Percentiles rank a stretch among this genome's conserved stretches.
phyloP scores from a whole-genome alignment of 2,329 filamentous ascomycete species.

The Penicillium corylophilum region DNA sequence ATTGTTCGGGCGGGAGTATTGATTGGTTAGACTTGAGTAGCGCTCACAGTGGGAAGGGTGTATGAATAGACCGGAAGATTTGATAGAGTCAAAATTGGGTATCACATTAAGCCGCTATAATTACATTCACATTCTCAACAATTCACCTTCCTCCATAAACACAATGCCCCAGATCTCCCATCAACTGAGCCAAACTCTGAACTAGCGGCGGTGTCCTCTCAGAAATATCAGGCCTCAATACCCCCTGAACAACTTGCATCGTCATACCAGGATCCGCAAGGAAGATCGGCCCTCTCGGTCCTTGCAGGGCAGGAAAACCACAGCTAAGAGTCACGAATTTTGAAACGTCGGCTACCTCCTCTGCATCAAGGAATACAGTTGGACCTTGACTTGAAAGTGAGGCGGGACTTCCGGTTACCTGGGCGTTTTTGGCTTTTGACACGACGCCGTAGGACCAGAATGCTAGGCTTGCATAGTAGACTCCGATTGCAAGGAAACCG shows the following conservation, averaged over 20 bases:
- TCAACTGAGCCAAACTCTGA: conserved; percentile 64
- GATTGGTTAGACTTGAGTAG: too few relatives aligned
- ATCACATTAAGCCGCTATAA: conserved; percentile 2
- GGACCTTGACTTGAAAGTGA: conserved; percentile 16
- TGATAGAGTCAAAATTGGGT: neutral
- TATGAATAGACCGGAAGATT: too few relatives aligned
- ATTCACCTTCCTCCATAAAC: neutral
- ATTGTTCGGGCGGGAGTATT: too few relatives aligned
- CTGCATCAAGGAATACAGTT: conserved; percentile 57
- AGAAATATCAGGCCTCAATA: conserved; percentile 57
- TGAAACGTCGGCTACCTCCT: conserved; percentile 53
- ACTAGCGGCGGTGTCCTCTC: conserved; percentile 60
- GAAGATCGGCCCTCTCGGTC: conserved; percentile 30
- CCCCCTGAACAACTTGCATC: conserved; percentile 59
- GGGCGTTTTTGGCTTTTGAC: conserved; percentile 43
- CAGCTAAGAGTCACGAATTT: conserved; percentile 60
- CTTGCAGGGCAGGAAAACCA: conserved; percentile 54
- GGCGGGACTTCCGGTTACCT: conserved; percentile 24
- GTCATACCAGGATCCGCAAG: conserved; percentile 59
- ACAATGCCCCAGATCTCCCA: conserved; percentile 38
- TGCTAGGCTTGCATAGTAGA: conserved; percentile 67
- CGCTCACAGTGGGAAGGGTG: too few relatives aligned
- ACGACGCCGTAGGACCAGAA: conserved; percentile 70
- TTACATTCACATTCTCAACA: neutral
- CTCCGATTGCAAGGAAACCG: conserved; percentile 66